These are phyloP conservation scores for Knoxia roxburghii DNA, from an alignment of 257 asterid species.

Conservation along the genomic window DNA sequence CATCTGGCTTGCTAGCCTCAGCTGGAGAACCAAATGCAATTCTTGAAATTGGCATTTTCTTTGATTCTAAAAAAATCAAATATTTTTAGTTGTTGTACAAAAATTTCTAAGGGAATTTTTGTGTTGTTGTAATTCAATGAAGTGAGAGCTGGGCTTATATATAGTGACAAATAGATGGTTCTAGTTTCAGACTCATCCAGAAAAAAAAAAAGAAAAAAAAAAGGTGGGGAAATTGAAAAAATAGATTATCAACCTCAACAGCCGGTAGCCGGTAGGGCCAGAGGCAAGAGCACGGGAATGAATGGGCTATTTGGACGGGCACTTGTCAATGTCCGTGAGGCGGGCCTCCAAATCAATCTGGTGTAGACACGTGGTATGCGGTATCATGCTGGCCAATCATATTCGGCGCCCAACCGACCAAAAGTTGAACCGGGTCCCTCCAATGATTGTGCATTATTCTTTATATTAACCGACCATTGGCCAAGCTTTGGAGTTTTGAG, in stretches of 20 bases:
- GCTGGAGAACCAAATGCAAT: conserved; percentile 57
- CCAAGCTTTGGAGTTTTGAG: not conserved
- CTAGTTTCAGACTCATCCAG: not conserved
- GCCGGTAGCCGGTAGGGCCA: not conserved
- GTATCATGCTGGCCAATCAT: conserved; percentile 1
- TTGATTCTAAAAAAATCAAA: not conserved
- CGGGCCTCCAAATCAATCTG: conserved; percentile 41
- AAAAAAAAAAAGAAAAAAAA: not conserved
- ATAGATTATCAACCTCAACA: not conserved
- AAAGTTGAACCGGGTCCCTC: conserved; percentile 30
- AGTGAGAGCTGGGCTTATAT: conserved; percentile 7
- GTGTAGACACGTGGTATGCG: conserved; percentile 33
- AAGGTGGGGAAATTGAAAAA: not conserved
- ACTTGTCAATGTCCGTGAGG: conserved; percentile 20
- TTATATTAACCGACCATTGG: conserved; percentile 38
- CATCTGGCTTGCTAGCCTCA: conserved; percentile 63
- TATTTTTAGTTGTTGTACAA: not conserved
- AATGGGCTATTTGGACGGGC: not conserved
- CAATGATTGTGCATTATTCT: conserved; percentile 31
- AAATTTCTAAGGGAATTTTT: not conserved
- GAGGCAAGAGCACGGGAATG: not conserved
- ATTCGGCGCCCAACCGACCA: conserved; percentile 36
- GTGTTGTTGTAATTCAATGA: conserved; percentile 3
- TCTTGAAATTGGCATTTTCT: conserved; percentile 54
- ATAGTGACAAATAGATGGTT: conserved; percentile 1